phyloP scores from a whole-genome alignment of 768 basidiomycete genomes.

The Amanita jacksonii region DNA sequence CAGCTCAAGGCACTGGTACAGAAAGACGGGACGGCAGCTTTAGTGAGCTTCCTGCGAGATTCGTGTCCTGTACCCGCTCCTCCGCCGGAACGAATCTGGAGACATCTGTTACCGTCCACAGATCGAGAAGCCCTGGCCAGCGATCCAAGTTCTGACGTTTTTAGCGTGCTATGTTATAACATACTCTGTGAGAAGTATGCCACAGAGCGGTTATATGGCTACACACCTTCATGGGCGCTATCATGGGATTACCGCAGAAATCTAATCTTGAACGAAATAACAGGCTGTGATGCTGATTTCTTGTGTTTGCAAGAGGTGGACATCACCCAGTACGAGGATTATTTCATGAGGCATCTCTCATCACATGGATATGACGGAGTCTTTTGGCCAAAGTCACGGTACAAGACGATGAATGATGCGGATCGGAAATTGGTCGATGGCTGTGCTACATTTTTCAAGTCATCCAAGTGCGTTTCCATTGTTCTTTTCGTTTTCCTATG shows the following conservation, averaged over 20 bases:
- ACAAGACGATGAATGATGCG: slow-evolving; percentile 83
- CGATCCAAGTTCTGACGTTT: slow-evolving; percentile 66
- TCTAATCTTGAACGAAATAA: slow-evolving; percentile 76
- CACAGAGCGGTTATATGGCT: slow-evolving; percentile 83
- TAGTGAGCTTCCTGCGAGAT: slow-evolving; percentile 90
- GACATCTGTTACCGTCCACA: slow-evolving; percentile 43
- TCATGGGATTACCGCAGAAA: slow-evolving; percentile 93
- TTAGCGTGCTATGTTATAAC: slow-evolving; percentile 85
- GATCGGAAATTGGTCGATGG: slow-evolving; percentile 91
- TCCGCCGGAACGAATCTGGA: slow-evolving; percentile 79
- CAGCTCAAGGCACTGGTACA: slow-evolving; percentile 73
- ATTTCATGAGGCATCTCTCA: slow-evolving; percentile 65
- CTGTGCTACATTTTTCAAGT: slow-evolving; percentile 93
- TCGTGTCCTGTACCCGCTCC: slow-evolving; percentile 73
- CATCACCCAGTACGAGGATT: slow-evolving; percentile 85
- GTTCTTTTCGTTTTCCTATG: slow-evolving; percentile 4
- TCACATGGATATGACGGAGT: slow-evolving; percentile 83
- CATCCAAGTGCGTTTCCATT: slow-evolving; percentile 55
- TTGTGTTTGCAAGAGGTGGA: slow-evolving; percentile 96
- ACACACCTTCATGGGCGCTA: slow-evolving; percentile 95
- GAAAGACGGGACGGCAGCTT: slow-evolving; percentile 87
- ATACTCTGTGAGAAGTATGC: slow-evolving; percentile 90
- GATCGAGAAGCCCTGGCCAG: slow-evolving; percentile 49
- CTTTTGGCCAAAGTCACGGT: slow-evolving; percentile 86
- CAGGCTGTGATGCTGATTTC: slow-evolving; percentile 77